phyloP scores from a whole-genome alignment of 805 yeast species.

The Starmerella bombi region DNA sequence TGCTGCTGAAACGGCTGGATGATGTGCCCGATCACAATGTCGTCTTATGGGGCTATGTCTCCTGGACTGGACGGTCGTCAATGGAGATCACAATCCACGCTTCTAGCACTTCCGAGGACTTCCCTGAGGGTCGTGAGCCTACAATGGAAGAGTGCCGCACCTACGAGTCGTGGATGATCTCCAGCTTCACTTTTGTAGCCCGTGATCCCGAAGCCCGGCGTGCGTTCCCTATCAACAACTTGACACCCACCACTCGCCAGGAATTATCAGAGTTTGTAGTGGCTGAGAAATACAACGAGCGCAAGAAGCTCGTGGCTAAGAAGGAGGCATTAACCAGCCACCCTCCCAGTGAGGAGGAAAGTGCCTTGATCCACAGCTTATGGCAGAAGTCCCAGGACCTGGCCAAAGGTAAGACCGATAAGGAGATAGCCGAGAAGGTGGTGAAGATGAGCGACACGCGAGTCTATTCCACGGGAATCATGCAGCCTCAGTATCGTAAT shows the following conservation, averaged over 20 bases:
- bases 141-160: conserved; percentile 42
- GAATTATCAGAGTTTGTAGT: conserved; percentile 77
- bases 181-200: conserved; percentile 91
- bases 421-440: conserved; percentile 26
- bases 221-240: conserved; percentile 71
- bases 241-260: conserved; percentile 58
- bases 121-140: conserved; percentile 32
- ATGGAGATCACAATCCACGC: conserved; percentile 93
- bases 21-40: conserved; percentile 63
- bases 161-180: conserved; percentile 65
- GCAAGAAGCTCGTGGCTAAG: conserved; percentile 66
- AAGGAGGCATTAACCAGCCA: conserved; percentile 48
- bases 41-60: conserved; percentile 76
- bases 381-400: conserved; percentile 34
- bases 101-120: conserved; percentile 39
- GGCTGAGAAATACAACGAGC: conserved; percentile 81
- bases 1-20: conserved; percentile 72
- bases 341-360: conserved; percentile 63
- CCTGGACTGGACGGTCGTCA: conserved; percentile 90
- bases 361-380: conserved; percentile 59
- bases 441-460: conserved; percentile 59
- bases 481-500: conserved; percentile 95
- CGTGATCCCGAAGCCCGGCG: conserved; percentile 86
- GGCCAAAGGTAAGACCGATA: background rate
- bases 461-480: conserved; percentile 64